Evolutionary conservation across 768 basidiomycete genomes (phyloP).

Genomic region (Boletus vinaceobasis): DNA sequence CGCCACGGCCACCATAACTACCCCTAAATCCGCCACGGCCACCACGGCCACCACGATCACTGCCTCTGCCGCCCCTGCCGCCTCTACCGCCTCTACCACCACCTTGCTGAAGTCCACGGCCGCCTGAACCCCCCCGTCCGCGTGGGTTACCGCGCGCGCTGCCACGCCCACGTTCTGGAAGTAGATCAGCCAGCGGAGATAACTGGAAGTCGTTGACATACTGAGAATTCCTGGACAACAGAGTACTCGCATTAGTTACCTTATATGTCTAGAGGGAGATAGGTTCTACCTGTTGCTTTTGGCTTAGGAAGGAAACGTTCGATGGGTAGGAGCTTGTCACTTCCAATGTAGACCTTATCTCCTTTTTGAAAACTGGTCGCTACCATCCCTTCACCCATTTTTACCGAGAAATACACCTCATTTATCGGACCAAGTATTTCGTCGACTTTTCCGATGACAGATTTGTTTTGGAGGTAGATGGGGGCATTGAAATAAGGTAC

Average conservation of each 20-base stretch:
- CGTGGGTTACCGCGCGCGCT: conserved; percentile 24
- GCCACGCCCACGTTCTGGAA: conserved; percentile 46
- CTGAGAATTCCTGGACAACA: conserved; percentile 28
- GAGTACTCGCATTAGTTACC: neutral
- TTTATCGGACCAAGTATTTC: conserved; percentile 99
- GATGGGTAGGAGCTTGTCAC: conserved; percentile 95
- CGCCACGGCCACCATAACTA: conserved; percentile 42
- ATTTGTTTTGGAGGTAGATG: conserved; percentile 96
- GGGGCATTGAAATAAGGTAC: conserved; percentile 99
- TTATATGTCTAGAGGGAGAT: conserved; percentile 6
- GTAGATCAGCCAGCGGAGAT: conserved; percentile 29
- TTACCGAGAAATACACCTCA: conserved; percentile 96
- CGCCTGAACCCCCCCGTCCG: conserved; percentile 24
- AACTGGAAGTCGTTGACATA: conserved; percentile 5
- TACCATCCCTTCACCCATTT: conserved; percentile 95
- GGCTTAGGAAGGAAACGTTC: conserved; percentile 97
- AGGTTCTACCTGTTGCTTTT: conserved; percentile 68
- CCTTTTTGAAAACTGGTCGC: conserved; percentile 95
- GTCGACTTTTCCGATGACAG: conserved; percentile 94
- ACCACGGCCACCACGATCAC: conserved; percentile 42
- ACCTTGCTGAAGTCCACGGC: conserved; percentile 36
- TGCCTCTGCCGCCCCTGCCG: conserved; percentile 37
- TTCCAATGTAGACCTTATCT: conserved; percentile 95
- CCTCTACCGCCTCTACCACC: conserved; percentile 38
- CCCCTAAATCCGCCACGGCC: conserved; percentile 48